Conservation (phyloP, 2,329 filamentous ascomycete species). For the Cercospora zeina region DNA sequence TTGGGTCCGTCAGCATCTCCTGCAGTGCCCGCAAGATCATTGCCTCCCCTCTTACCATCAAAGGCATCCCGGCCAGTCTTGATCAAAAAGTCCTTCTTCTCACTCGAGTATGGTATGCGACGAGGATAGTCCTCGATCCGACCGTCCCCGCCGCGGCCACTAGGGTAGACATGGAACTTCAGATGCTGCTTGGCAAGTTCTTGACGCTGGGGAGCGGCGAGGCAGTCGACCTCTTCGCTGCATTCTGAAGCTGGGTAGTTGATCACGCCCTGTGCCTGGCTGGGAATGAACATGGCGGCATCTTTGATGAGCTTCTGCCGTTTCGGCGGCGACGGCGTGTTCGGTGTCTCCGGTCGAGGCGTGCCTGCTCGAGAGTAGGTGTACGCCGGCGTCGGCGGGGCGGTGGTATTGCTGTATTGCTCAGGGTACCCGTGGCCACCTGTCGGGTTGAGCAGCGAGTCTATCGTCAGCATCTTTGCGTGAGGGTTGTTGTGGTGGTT, state of each 20-base stretch:
- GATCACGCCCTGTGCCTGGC: slow-evolving; percentile 64
- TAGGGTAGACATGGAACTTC: slow-evolving; percentile 66
- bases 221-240: slow-evolving; percentile 44
- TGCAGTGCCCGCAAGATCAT: neutral
- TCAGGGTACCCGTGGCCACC: slow-evolving; percentile 26
- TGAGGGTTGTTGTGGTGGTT: slow-evolving; percentile 20
- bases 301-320: slow-evolving; percentile 65
- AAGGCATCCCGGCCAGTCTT: slow-evolving; percentile 88
- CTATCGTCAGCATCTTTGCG: slow-evolving; percentile 45
- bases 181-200: slow-evolving; percentile 59
- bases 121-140: slow-evolving; percentile 51
- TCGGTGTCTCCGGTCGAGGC: slow-evolving; percentile 31
- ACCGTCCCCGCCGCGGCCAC: slow-evolving; percentile 49
- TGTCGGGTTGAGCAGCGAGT: slow-evolving; percentile 45
- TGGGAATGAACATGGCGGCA: slow-evolving; percentile 61
- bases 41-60: slow-evolving; percentile 62
- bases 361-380: slow-evolving; percentile 29
- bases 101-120: slow-evolving; percentile 91
- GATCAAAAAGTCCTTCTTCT: slow-evolving; percentile 83
- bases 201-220: slow-evolving; percentile 39
- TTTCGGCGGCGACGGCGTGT: slow-evolving; percentile 33
- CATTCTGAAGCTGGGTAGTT: slow-evolving; percentile 74
- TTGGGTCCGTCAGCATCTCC: slow-evolving; percentile 8
- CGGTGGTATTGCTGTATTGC: slow-evolving; percentile 26
- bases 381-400: slow-evolving; percentile 35